Conservation (phyloP, 1,284 basidiomycete genomes). For the Irpex sp. region DNA sequence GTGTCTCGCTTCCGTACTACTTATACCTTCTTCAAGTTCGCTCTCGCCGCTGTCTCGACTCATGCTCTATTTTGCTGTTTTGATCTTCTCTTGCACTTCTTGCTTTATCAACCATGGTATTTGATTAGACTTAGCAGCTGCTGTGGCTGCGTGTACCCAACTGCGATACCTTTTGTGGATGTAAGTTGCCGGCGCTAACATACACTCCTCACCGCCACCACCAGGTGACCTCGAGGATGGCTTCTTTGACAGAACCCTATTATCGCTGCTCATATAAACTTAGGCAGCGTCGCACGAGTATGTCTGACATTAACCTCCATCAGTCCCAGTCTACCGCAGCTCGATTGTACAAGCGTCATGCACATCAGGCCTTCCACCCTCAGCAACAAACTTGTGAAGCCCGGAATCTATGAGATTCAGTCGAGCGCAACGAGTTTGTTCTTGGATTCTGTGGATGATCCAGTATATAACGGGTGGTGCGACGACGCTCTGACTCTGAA, state of each 20-base stretch:
- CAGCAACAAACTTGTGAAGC: not conserved
- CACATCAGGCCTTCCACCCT: not conserved
- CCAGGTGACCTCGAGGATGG: not conserved
- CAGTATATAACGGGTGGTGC: constrained; percentile 6
- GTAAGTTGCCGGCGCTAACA: no score
- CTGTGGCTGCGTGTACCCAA: no score
- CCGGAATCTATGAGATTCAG: constrained; percentile 8
- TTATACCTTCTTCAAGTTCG: no score
- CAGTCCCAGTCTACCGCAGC: not conserved
- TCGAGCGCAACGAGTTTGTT: not conserved
- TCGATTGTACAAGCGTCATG: not conserved
- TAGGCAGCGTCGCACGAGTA: not conserved
- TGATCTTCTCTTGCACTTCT: no score
- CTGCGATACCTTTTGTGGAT: no score
- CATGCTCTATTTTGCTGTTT: no score
- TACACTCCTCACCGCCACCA: not conserved
- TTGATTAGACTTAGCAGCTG: no score
- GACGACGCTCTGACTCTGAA: constrained; percentile 5
- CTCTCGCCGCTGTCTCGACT: no score
- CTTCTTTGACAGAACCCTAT: not conserved
- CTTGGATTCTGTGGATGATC: not conserved
- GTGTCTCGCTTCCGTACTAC: no score
- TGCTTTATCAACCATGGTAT: no score
- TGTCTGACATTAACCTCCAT: not conserved
- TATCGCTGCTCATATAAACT: not conserved